These are phyloP conservation scores for Candida gigantensis DNA, from an alignment of 1,139 yeast species.

Conservation along the genomic window DNA sequence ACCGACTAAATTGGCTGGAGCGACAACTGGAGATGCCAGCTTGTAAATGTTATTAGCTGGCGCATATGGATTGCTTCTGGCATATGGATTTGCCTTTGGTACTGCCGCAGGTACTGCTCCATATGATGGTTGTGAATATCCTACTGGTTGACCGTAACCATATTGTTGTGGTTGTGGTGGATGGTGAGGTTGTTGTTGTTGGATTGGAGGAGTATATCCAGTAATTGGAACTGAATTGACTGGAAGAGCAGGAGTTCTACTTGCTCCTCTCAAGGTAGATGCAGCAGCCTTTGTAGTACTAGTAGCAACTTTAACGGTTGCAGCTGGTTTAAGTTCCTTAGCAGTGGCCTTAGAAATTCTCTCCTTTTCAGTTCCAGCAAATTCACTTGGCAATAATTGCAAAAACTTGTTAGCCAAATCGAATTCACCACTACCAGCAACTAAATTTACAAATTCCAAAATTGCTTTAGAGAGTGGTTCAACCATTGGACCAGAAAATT, in stretches of 20 bases:
- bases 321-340: conserved; percentile 8
- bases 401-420: conserved; percentile 77
- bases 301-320: conserved; percentile 1
- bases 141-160: conserved; percentile 13
- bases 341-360: conserved; percentile 66
- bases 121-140: conserved; percentile 14
- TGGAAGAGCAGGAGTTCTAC: conserved; percentile 7
- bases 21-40: conserved; percentile 16
- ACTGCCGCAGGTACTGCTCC: conserved; percentile 16
- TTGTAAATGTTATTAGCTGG: conserved; percentile 23
- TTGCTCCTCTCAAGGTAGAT: background rate
- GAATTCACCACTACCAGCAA: conserved; percentile 82
- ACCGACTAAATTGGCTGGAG: conserved; percentile 13
- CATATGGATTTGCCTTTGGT: conserved; percentile 27
- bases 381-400: conserved; percentile 63
- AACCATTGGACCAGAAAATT: conserved; percentile 47
- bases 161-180: conserved; percentile 8
- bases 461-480: conserved; percentile 58
- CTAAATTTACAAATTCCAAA: conserved; percentile 76
- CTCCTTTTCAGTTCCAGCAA: conserved; percentile 63
- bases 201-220: conserved; percentile 5
- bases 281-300: conserved; percentile 2
- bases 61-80: conserved; percentile 31
- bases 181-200: conserved; percentile 12
- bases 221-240: conserved; percentile 9